Evolutionary conservation across 306 rosid genomes (phyloP).

Genomic region (Myrica gale): DNA sequence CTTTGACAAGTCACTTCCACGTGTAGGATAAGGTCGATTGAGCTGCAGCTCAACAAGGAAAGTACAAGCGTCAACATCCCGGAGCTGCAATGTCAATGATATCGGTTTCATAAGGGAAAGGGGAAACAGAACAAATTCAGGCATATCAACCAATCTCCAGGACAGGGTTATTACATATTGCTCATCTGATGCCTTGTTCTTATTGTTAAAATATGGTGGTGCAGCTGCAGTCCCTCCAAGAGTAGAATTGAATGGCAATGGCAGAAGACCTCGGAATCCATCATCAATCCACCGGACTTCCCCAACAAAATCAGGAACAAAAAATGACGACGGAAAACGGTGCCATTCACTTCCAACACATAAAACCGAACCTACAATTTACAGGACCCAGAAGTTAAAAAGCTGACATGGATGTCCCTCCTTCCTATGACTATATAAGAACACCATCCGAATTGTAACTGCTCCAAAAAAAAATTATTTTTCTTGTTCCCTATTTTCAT

Average conservation of each 20-base stretch:
- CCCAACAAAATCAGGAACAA: constrained; percentile 69
- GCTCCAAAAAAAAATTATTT: background rate
- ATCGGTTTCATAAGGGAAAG: background rate
- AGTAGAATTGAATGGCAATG: constrained; percentile 81
- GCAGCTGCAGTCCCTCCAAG: constrained; percentile 95
- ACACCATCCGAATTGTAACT: background rate
- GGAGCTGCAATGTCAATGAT: constrained; percentile 51
- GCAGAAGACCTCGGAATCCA: constrained; percentile 93
- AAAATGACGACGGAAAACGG: constrained; percentile 90
- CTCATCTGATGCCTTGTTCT: constrained; percentile 71
- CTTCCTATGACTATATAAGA: background rate
- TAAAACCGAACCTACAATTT: constrained; percentile 66
- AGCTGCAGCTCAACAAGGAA: constrained; percentile 93
- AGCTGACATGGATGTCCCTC: background rate
- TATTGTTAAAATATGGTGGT: constrained; percentile 73
- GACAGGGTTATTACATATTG: constrained; percentile 60
- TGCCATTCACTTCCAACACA: constrained; percentile 99
- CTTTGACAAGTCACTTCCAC: constrained; percentile 70
- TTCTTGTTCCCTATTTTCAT: background rate
- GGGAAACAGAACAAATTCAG: background rate
- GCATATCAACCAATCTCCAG: background rate
- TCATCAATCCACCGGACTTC: constrained; percentile 93
- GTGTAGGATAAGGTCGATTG: constrained; percentile 71
- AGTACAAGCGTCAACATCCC: constrained; percentile 65
- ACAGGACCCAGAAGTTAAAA: background rate